Evolutionary conservation across 164 flowering plant species (phyloP).

Genomic region (Berberis thunbergii): DNA sequence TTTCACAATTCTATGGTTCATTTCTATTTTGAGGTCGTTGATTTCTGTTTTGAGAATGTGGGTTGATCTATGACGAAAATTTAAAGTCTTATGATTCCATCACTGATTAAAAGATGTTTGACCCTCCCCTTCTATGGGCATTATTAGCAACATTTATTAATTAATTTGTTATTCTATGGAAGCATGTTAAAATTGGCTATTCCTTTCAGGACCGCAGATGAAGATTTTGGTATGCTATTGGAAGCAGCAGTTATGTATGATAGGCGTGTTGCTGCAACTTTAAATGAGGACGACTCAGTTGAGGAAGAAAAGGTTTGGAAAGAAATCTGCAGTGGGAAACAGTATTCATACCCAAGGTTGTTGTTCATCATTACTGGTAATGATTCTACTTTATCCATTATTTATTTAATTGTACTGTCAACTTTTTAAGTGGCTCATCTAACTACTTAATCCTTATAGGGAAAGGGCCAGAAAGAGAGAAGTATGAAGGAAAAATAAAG

Average conservation of each 20-base stretch:
- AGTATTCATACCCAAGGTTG: constrained; percentile 63
- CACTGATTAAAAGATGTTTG: background rate
- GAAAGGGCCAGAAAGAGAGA: constrained; percentile 86
- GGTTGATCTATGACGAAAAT: too few relatives aligned
- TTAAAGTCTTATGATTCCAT: too few relatives aligned
- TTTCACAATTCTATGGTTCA: too few relatives aligned
- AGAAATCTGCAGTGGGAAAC: constrained; percentile 40
- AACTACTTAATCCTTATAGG: constrained; percentile 31
- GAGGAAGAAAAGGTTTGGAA: constrained; percentile 47
- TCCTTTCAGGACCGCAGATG: constrained; percentile 85
- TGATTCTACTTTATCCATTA: background rate
- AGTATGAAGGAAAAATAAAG: constrained; percentile 69
- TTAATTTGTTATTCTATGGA: background rate
- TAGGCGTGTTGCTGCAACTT: constrained; percentile 79
- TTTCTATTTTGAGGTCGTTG: too few relatives aligned
- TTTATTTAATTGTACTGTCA: background rate
- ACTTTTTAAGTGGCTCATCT: background rate
- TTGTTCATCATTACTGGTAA: constrained; percentile 88
- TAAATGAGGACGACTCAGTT: constrained; percentile 64
- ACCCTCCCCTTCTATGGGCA: background rate
- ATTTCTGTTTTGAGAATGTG: too few relatives aligned
- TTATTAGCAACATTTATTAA: background rate
- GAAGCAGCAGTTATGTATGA: constrained; percentile 99
- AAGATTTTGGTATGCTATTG: constrained; percentile 77
- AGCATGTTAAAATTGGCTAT: background rate